Evolutionary conservation across 192 early-diverging fungal genomes (phyloP), one percentile per base, ranked within the genome.

Genomic region (Rhizophagus prolifer): DNA sequence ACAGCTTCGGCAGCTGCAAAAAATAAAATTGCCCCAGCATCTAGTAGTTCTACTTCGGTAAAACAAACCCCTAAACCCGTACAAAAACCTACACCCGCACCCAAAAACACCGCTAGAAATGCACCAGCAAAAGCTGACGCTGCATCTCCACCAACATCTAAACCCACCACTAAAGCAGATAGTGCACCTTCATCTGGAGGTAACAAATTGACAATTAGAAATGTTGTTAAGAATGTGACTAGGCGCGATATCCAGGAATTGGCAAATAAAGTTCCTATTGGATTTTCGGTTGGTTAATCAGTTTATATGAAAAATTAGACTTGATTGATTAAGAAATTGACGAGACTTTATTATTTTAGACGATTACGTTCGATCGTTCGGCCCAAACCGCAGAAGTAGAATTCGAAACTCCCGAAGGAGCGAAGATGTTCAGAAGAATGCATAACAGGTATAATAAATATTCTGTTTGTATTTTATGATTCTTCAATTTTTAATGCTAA

Each of bases 391-490:
- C 62, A 26, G 62, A 64, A 64, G 30, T 64, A 30, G 14, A 4
- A 4, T 64, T 64, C 30, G 23, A 64, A 26, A 64, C 28, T 12
- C 5, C 30, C 6, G 62, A 64, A 9, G 62, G 62, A 26, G 62
- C 62, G 23, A 64, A 64, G 62, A 30, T 64, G 26, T 64, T 64
- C 30, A 64, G 62, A 26, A 26, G 62, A 64, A 64, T 23, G 16
- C 23, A 64, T 30, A 64, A 64, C 30, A 64, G 62, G 62, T 64
- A 30, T 30, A 30, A 31, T 30, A 30, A 10, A 4, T 31, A 28
- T 19, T 38, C 5, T 38, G 36, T 38, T n/a, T 5, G 36, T 38
- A 5, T 6, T 38, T 64, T 64, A 6, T 26, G 13, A 16, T 28
- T 30, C 26, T 64, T 31, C 12, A 14, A 9, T 9, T 4, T 12